Evolutionary conservation across 306 rosid species (phyloP).

Genomic region (Rosa multiflora): DNA sequence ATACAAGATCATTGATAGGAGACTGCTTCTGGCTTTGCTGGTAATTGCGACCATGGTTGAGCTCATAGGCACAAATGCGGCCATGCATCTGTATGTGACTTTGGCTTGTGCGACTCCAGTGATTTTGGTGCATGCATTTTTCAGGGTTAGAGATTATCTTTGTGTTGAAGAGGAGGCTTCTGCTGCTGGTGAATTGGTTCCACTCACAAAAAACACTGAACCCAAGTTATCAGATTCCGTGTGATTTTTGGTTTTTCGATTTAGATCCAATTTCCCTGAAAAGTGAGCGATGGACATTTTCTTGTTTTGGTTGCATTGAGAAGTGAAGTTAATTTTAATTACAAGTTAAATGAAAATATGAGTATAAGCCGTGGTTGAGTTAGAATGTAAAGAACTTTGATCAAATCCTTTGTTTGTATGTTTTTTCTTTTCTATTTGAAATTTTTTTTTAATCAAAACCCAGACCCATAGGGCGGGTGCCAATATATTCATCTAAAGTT

Average conservation of each 20-base stretch:
- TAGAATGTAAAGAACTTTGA: no score
- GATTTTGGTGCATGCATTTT: conserved; percentile 59
- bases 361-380: no score
- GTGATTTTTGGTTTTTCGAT: conserved; percentile 13
- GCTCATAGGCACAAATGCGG: conserved; percentile 45
- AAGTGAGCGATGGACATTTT: no score
- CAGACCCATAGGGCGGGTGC: no score
- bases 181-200: conserved; percentile 37
- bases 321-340: no score
- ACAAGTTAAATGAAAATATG: no score
- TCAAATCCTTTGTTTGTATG: no score
- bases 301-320: no score
- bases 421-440: no score
- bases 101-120: conserved; percentile 41
- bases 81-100: conserved; percentile 44
- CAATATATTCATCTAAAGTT: no score
- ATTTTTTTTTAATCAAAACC: no score
- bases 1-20: conserved; percentile 37
- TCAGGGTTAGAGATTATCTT: conserved; percentile 36
- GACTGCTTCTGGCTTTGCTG: conserved; percentile 39
- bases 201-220: conserved; percentile 21
- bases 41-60: conserved; percentile 41
- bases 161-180: conserved; percentile 33
- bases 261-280: no score
- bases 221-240: conserved; percentile 22